Percentiles rank a stretch among this genome's conserved stretches.
Conservation (phyloP, 225 moss, liverwort and hornwort species). For the Lunularia cruciata region DNA sequence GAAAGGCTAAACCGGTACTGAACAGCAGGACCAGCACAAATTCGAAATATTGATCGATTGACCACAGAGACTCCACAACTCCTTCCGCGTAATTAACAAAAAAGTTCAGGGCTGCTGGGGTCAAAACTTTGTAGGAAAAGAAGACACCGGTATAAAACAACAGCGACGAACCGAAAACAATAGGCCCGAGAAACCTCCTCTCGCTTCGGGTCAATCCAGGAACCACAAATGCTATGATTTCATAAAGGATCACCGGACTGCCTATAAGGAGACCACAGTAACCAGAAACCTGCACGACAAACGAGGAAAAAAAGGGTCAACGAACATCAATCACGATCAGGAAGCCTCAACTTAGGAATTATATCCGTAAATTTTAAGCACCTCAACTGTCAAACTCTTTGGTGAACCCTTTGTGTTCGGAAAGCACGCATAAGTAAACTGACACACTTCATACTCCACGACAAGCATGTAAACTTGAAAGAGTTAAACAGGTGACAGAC, state of each 20-base stretch:
- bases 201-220: conserved; percentile 92
- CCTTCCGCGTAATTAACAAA: conserved; percentile 93
- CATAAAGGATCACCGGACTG: conserved; percentile 90
- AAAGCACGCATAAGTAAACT: no score
- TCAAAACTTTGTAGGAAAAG: conserved; percentile 86
- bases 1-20: conserved; percentile 94
- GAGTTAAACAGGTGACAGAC: no score
- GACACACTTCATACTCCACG: no score
- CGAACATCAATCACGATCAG: no score
- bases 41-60: conserved; percentile 98
- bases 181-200: conserved; percentile 81
- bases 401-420: no score
- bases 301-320: neutral
- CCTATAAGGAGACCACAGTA: conserved; percentile 92
- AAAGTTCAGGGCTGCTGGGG: conserved; percentile 97
- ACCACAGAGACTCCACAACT: conserved; percentile 97
- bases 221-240: conserved; percentile 86
- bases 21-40: conserved; percentile 97
- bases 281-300: conserved; percentile 74
- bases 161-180: conserved; percentile 81
- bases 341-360: no score
- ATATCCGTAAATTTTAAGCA: no score
- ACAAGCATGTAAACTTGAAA: no score
- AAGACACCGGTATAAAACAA: conserved; percentile 78
- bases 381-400: neutral